A percentile compares a stretch with the other conserved stretches of the same genome.
phyloP scores from a whole-genome alignment of 2,329 filamentous ascomycete genomes.

The Ilyonectria sp. region DNA sequence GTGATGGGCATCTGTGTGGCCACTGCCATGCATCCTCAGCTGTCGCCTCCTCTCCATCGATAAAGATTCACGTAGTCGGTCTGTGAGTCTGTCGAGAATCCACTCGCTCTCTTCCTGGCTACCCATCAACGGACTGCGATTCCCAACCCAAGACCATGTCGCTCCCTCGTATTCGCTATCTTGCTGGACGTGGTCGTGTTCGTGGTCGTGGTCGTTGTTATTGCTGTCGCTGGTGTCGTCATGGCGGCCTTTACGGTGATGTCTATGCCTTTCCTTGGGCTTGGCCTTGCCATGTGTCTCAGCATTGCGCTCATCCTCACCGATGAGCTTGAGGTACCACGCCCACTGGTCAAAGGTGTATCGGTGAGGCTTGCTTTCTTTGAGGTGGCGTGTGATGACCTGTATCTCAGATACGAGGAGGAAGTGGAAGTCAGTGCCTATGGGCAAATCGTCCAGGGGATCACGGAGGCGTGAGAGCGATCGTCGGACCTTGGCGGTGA shows the following conservation, averaged over 20 bases:
- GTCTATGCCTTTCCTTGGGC: conserved; percentile 40
- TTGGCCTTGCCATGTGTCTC: conserved; percentile 63
- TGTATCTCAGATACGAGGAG: conserved; percentile 82
- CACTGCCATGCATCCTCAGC: conserved; percentile 21
- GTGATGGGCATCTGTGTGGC: conserved; percentile 3
- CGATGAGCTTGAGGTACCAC: conserved; percentile 85
- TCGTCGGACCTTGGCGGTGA: conserved; percentile 55
- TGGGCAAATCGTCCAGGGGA: conserved; percentile 57
- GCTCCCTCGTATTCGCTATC: conserved; percentile 47
- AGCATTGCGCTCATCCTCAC: conserved; percentile 71
- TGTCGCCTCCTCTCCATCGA: conserved; percentile 39
- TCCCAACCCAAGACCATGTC: conserved; percentile 81
- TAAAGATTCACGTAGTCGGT: conserved; percentile 61
- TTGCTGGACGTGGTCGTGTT: conserved; percentile 29
- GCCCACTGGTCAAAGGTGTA: conserved; percentile 92
- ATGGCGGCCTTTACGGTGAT: conserved; percentile 4
- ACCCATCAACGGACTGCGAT: conserved; percentile 78
- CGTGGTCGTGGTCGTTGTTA: neutral
- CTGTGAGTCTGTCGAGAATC: conserved; percentile 77
- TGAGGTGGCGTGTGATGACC: conserved; percentile 72
- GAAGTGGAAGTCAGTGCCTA: conserved; percentile 68
- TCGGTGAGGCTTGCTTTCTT: conserved; percentile 70
- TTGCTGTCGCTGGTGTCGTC: neutral
- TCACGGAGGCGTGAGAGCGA: conserved; percentile 54
- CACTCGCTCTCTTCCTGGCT: conserved; percentile 79